A percentile compares a stretch with the other conserved stretches of the same genome.
Evolutionary conservation across 2,329 filamentous ascomycete species (phyloP).

Genomic region (Gaeumannomyces sp.): DNA sequence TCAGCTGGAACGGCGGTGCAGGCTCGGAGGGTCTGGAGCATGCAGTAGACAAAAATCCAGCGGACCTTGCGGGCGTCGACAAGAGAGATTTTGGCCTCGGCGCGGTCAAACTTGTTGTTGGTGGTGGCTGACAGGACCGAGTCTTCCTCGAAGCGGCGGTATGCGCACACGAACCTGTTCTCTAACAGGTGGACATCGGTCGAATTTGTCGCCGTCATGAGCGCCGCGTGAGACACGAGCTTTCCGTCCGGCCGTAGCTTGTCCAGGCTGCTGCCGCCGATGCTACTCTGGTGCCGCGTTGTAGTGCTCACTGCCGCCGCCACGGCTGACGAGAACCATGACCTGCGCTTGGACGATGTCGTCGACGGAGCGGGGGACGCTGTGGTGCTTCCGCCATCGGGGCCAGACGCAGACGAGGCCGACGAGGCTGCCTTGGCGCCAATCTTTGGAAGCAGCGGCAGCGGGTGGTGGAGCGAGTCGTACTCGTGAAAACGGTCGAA

Average conservation of each 20-base stretch:
- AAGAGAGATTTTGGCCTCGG: constrained; percentile 46
- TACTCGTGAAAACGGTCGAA: constrained; percentile 61
- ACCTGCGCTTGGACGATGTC: constrained; percentile 12
- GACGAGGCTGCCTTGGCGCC: constrained; percentile 8
- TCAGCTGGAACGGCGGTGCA: constrained; percentile 54
- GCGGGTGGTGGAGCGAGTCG: constrained; percentile 52
- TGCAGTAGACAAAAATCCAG: constrained; percentile 71
- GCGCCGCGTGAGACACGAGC: constrained; percentile 44
- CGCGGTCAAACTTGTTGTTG: constrained; percentile 42
- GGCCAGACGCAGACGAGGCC: neutral
- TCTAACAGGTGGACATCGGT: constrained; percentile 28
- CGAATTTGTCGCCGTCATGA: constrained; percentile 45
- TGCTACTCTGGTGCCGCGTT: neutral
- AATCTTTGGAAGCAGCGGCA: constrained; percentile 58
- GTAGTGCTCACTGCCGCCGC: neutral
- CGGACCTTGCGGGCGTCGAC: constrained; percentile 69
- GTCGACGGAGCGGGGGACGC: neutral
- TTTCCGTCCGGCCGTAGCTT: constrained; percentile 33
- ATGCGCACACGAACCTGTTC: constrained; percentile 60
- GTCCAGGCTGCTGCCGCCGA: constrained; percentile 16
- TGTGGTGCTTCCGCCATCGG: constrained; percentile 11
- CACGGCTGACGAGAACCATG: constrained; percentile 11
- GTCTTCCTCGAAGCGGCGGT: constrained; percentile 63
- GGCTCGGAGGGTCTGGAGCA: constrained; percentile 64
- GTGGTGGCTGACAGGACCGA: constrained; percentile 28